These are phyloP conservation scores for Zygotorulaspora mrakii DNA, from an alignment of 1,139 yeast genomes.

Conservation along the genomic window DNA sequence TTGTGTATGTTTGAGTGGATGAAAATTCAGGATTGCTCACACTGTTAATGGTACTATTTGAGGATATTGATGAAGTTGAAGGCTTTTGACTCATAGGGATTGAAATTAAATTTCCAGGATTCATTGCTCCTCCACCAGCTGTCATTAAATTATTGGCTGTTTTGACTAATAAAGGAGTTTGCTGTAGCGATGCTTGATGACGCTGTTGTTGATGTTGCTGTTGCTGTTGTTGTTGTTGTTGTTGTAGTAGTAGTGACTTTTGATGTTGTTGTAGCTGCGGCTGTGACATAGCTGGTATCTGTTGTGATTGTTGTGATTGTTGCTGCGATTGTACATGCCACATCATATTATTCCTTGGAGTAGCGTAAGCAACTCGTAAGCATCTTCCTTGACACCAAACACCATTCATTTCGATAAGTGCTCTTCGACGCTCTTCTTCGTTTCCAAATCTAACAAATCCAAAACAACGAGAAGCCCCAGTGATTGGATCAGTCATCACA, in stretches of 20 bases:
- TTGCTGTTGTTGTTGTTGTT: conserved; percentile 15
- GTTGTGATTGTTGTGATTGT: conserved; percentile 7
- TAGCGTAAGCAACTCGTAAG: conserved; percentile 71
- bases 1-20: conserved; percentile 47
- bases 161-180: conserved; percentile 16
- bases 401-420: conserved; percentile 82
- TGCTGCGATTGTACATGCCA: conserved; percentile 22
- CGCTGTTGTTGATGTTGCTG: conserved; percentile 11
- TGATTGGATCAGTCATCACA: conserved; percentile 76
- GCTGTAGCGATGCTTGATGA: conserved; percentile 10
- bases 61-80: conserved; percentile 15
- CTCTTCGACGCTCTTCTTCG: conserved; percentile 69
- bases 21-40: conserved; percentile 13
- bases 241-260: no score
- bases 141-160: conserved; percentile 20
- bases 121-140: conserved; percentile 7
- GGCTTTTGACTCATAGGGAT: conserved; percentile 14
- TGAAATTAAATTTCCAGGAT: conserved; percentile 11
- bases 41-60: conserved; percentile 12
- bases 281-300: conserved; percentile 17
- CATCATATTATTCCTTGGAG: conserved; percentile 49
- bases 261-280: conserved; percentile 16
- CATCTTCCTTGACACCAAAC: conserved; percentile 68
- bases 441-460: conserved; percentile 84
- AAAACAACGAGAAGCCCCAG: conserved; percentile 78